Evolutionary conservation across 176 grass and related monocot genomes (phyloP), one percentile per base, ranked within the genome.

Genomic region (Paspalum notatum): DNA sequence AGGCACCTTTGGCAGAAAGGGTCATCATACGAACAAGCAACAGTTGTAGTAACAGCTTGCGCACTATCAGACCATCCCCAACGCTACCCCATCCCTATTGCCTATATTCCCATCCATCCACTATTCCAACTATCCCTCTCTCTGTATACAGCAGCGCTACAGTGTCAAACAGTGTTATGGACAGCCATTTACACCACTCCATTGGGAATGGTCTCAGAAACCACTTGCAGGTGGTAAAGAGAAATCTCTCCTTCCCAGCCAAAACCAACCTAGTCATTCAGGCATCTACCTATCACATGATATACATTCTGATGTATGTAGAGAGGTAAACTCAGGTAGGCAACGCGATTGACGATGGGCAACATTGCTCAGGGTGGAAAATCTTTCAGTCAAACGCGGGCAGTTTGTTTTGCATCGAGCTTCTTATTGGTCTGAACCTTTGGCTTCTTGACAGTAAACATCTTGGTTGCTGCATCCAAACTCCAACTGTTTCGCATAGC

Each of bases 311-410:
- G 6, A 49, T 45, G 40, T 61, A 5, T 18, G 7, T 66, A 58
- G 20, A 79, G 14, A 59, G 4, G 8, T 3, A 41, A 10, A n/a
- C n/a, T n/a, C n/a, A 5, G 5, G 9, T 27, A 53, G 48, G 27
- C 9, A 0, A 17, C 25, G 12, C 8, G 0, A 50, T 21, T 59
- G 57, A 68, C 10, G 2, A 16, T 3, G 25, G 27, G 68, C 45
- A 70, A 93, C 76, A 99, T 78, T 99, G 89, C 84, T 95, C 96
- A 70, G 95, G 81, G 77, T 99, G 92, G 78, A 95, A 99, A 85
- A 99, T 93, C 84, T 93, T 82, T 99, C 97, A 44, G 97, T 93
- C 53, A 99, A 85, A 22, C 97, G 90, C 83, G n/a, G 95, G 97
- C 41, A 99, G 80, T 71, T 93, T 99, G 82, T n/a, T 79, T 93